Base-by-base conservation (phyloP, 2,329 filamentous ascomycete genomes). In the Penicillium sp. region DNA sequence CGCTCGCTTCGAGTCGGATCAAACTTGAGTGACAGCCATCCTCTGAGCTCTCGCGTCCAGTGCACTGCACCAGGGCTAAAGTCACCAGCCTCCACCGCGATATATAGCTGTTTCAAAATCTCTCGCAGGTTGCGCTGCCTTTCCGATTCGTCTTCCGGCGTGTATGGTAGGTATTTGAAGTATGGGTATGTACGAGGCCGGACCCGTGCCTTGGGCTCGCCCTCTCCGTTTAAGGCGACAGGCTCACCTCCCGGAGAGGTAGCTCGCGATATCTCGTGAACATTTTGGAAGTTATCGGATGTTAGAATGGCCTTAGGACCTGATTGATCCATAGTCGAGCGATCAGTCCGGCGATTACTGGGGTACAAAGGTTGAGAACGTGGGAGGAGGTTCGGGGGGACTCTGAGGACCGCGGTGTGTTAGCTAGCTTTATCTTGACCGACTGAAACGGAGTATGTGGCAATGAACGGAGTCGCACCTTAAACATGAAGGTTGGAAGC, bases 11-110 rank as follows among this genome's bases (percentile, higher is more conserved):
- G 82, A 41, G 88, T 88, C 66, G 95, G 88, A 72, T 98, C 91
- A 66, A 98, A 98, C 76, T 98, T 98, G 70, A 98, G 82, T 46
- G 85, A 87, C 58, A 98, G 77, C 93, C 94, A 98, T 70, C 86
- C 88, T 65, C 90, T 83, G 41, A 98, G 83, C 78, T 98, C 93
- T 59, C 91, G 83, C 13, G 93, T 96, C 93, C 93, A 98, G 71
- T 98, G 91, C 53, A 95, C 77, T 26, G 91, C 93, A 29, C 93
- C 93, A 0, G 91, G 88, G 22, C 86, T 84, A 70, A 97, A 97
- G 70, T 98, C 93, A 57, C 95, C 89, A 3, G 93, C 85, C 65
- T 89, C 85, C 56, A 98, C 78, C 49, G 90, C 82, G 60, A 96
- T 87, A 68, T 95, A 97, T 26, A 98, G 83, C 64, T 95, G 87